Evolutionary conservation across 192 early-diverging fungal species (phyloP), one percentile per base, ranked within the genome.

Genomic region (Chytriomyces sp.): DNA sequence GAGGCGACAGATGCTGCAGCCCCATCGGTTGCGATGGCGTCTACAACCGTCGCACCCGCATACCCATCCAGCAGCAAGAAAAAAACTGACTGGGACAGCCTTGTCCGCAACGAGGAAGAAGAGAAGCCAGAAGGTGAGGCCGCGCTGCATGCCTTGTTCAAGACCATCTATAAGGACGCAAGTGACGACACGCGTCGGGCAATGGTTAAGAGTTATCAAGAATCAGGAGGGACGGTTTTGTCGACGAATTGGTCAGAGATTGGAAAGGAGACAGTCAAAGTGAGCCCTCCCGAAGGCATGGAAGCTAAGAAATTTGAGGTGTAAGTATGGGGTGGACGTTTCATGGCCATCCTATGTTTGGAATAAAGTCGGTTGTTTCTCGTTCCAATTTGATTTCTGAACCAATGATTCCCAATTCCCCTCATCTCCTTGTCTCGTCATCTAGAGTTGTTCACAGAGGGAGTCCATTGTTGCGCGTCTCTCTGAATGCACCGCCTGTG

Each of bases 191-290:
- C 92, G 6, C 84, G 85, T 58, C 83, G 91, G 22, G 96, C 98
- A 0, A 98, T 99, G 98, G 90, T 97, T 87, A 99, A 99, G 84
- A 93, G 92, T 75, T 99, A 93, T 77, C 84, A 90, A 4, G 98
- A 99, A 78, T 93, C 91, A 79, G 94, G 93, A 60, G 98, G 98
- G 30, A 99, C 98, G 0, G 88, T 88, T 57, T 83, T 99, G 38
- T 92, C 89, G 61, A 99, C 96, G 34, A 96, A 99, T 78, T 99
- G 96, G 96, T 83, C 81, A 34, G 93, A 96, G 80, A 94, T 99
- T 41, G 85, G 87, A 31, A 90, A 92, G 80, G 88, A 87, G 59
- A 79, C 81, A 10, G 95, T 96, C 14, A 93, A 96, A 80, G 90
- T 90, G 14, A 87, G 90, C 65, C 94, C 98, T 25, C 98, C 98